A percentile compares a stretch with the other conserved stretches of the same genome.
phyloP scores from a whole-genome alignment of 73 alveolate species.

The Uronychia setigera region DNA sequence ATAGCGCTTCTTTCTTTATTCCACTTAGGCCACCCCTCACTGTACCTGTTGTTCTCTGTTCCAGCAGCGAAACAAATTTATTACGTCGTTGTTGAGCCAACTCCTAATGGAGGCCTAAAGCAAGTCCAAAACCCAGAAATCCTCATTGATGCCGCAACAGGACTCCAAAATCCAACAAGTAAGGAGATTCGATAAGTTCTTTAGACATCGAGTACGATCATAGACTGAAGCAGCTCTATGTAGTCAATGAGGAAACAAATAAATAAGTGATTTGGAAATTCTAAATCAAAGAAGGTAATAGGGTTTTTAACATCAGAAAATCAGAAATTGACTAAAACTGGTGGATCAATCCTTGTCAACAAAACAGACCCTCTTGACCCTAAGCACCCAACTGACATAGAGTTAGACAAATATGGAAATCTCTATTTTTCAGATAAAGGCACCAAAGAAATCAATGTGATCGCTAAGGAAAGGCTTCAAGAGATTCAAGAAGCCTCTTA shows the following conservation, averaged over 20 bases:
- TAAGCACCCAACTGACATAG: neutral
- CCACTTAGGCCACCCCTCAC: neutral
- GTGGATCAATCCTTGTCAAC: neutral
- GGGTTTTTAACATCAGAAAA: neutral
- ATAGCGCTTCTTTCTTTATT: neutral
- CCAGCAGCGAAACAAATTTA: neutral
- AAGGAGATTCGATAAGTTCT: too few species aligned
- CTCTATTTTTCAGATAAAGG: neutral
- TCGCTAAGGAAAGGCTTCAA: neutral
- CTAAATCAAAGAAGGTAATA: neutral
- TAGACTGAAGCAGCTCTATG: neutral
- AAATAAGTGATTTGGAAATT: neutral
- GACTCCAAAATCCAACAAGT: neutral
- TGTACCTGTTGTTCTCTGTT: neutral
- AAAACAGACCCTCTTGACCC: neutral
- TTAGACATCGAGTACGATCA: neutral
- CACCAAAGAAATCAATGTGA: neutral
- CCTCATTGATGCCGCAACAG: neutral
- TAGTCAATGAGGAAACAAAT: neutral
- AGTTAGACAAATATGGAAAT: neutral
- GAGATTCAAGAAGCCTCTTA: neutral
- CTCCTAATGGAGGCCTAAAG: neutral
- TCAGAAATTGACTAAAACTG: neutral
- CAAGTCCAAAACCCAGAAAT: neutral
- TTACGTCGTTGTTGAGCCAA: neutral